phyloP scores from a whole-genome alignment of 495 filamentous ascomycete species.

The Penicillium parvum region DNA sequence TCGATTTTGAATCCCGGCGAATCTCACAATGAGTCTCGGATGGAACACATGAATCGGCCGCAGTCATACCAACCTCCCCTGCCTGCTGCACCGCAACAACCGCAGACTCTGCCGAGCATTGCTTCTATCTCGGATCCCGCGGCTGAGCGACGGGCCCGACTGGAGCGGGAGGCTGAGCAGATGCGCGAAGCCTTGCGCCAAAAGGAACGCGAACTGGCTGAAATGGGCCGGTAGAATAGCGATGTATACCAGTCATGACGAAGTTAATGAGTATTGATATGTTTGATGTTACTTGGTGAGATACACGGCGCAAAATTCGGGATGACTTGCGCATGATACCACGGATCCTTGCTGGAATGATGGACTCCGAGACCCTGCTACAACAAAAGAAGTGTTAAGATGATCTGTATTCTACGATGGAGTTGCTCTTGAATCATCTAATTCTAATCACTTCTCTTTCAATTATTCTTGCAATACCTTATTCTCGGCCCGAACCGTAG shows the following conservation, averaged over 20 bases:
- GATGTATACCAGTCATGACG: conserved; percentile 16
- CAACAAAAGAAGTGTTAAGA: conserved; percentile 17
- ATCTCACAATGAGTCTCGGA: conserved; percentile 39
- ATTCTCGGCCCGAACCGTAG: conserved; percentile 1
- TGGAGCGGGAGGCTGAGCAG: conserved; percentile 69
- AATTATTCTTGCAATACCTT: background rate
- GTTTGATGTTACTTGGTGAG: conserved; percentile 12
- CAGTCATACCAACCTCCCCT: conserved; percentile 30
- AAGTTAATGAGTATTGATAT: conserved; percentile 20
- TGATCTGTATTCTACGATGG: conserved; percentile 21
- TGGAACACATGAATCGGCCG: conserved; percentile 42
- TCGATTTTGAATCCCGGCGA: conserved; percentile 65
- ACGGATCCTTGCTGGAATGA: conserved; percentile 18
- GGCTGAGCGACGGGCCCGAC: conserved; percentile 57
- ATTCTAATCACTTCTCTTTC: background rate
- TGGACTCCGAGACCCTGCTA: conserved; percentile 15
- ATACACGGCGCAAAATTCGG: conserved; percentile 22
- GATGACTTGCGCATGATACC: conserved; percentile 27
- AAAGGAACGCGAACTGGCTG: conserved; percentile 76
- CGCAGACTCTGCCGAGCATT: conserved; percentile 35
- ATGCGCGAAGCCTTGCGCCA: conserved; percentile 71
- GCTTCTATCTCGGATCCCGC: conserved; percentile 50
- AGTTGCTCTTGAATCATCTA: conserved; percentile 6
- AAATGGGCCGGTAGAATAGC: conserved; percentile 43
- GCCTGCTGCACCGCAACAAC: conserved; percentile 22